phyloP scores from a whole-genome alignment of 2,329 filamentous ascomycete genomes.

The Mariannaea sp. region DNA sequence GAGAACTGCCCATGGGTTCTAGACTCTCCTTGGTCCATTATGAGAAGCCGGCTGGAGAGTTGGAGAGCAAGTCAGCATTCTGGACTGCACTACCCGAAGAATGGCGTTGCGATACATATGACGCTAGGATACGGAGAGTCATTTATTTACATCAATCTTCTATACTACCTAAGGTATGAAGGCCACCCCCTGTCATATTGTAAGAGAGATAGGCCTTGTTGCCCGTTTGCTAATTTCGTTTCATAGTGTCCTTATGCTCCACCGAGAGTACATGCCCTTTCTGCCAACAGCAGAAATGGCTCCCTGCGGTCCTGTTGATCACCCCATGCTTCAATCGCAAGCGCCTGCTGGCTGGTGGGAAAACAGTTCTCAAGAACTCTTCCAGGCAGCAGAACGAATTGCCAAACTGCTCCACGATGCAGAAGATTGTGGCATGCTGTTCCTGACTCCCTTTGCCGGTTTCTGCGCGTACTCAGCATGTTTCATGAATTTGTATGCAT shows the following conservation, averaged over 20 bases:
- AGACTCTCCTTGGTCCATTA: conserved; percentile 41
- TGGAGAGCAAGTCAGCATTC: conserved; percentile 42
- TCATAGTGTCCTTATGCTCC: conserved; percentile 45
- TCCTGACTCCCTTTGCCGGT: conserved; percentile 47
- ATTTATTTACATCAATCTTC: conserved; percentile 47
- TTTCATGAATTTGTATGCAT: conserved; percentile 46
- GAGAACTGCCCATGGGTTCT: conserved; percentile 46
- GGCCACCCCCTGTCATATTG: no score
- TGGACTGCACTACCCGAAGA: conserved; percentile 43
- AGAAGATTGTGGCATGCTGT: conserved; percentile 40
- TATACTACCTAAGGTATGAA: conserved; percentile 48
- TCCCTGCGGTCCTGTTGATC: conserved; percentile 45
- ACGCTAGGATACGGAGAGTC: conserved; percentile 45
- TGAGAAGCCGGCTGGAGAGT: conserved; percentile 36
- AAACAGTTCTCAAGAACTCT: conserved; percentile 43
- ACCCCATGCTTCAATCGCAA: conserved; percentile 42
- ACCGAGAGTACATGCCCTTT: conserved; percentile 49
- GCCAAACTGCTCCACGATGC: conserved; percentile 42
- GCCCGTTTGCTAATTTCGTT: no score
- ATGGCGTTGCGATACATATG: conserved; percentile 42
- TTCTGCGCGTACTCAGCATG: conserved; percentile 50
- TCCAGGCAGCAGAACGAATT: conserved; percentile 42
- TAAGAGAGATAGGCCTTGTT: no score
- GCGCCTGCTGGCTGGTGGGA: conserved; percentile 46
- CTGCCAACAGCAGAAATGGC: conserved; percentile 41